Evolutionary conservation across 2,329 filamentous ascomycete genomes (phyloP).

Genomic region (Diaporthe vexans): DNA sequence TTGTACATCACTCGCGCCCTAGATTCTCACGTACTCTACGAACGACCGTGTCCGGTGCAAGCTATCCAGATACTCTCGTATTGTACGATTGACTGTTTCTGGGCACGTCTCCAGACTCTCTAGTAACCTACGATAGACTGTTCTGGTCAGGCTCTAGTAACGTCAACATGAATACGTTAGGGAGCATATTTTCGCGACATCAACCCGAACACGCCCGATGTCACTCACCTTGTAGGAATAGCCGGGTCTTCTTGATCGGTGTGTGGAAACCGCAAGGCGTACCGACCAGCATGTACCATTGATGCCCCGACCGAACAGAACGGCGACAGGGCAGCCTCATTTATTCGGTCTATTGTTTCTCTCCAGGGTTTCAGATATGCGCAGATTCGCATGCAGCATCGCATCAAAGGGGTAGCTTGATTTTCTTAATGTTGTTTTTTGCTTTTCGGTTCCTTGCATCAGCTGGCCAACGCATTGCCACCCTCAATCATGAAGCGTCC

Average conservation of each 20-base stretch:
- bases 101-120: not conserved
- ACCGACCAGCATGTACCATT: conserved; percentile 24
- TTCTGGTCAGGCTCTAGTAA: not conserved
- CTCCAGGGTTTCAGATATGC: conserved; percentile 5
- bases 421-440: not conserved
- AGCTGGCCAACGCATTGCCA: not conserved
- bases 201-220: not conserved
- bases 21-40: not conserved
- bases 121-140: not conserved
- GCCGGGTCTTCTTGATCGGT: not conserved
- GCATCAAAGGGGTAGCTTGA: conserved; percentile 24
- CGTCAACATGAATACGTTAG: not conserved
- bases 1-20: not conserved
- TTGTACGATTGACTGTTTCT: not conserved
- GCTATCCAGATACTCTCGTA: not conserved
- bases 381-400: not conserved
- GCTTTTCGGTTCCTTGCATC: conserved; percentile 13
- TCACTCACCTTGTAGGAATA: conserved; percentile 18
- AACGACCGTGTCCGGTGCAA: not conserved
- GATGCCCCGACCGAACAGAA: not conserved
- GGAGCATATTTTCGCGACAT: not conserved
- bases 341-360: conserved; percentile 8
- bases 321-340: not conserved
- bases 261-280: conserved; percentile 1
- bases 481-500: not conserved